Base-by-base conservation (phyloP, 768 basidiomycete species). In the Phylloporus sp. region DNA sequence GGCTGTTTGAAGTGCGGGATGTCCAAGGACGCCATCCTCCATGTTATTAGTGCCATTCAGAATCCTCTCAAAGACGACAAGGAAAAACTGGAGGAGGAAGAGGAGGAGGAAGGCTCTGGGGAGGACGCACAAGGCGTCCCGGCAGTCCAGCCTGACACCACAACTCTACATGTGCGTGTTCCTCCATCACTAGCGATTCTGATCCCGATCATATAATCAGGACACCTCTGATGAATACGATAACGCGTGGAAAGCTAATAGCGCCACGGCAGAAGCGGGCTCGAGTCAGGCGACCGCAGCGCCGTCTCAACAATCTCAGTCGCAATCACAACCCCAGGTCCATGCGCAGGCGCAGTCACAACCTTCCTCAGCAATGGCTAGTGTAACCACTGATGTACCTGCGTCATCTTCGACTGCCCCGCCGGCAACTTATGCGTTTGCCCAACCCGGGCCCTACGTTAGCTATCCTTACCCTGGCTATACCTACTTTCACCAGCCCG, bases 171-270 rank as follows among this genome's bases (percentile, higher is more conserved):
- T 42, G 71, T 68, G 26, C 39, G 58, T 53, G 38, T 27, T 40
- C 26, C 37, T 17, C 18, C 10, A 24, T 35, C 8, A 3, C 26
- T 14, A 33, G 35, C 38, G 9, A 24, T 31, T 10, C 26, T 43
- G 17, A 46, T 46, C 48, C 57, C 54, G 51, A 51, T 35, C 20
- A 18, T 22, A 11, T 33, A 45, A 61, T 27, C 59, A 74, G 72
- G 68, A 65, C n/a, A 69, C 74, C 24, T 59, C 72, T 6, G 75
- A 80, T 42, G 77, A 78, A 32, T 84, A 76, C 45, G 72, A 75
- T 35, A 74, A 79, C 32, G 80, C 80, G 3, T 85, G 82, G 82
- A 77, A 76, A 43, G 79, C 79, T 14, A 79, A 79, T 53, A 74
- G 72, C 18, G 78, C 72, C 14, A 60, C 69, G 5, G 54, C 67